These are phyloP conservation scores for Diaporthe vaccinii DNA, from an alignment of 2,329 filamentous ascomycete species.

Conservation along the genomic window DNA sequence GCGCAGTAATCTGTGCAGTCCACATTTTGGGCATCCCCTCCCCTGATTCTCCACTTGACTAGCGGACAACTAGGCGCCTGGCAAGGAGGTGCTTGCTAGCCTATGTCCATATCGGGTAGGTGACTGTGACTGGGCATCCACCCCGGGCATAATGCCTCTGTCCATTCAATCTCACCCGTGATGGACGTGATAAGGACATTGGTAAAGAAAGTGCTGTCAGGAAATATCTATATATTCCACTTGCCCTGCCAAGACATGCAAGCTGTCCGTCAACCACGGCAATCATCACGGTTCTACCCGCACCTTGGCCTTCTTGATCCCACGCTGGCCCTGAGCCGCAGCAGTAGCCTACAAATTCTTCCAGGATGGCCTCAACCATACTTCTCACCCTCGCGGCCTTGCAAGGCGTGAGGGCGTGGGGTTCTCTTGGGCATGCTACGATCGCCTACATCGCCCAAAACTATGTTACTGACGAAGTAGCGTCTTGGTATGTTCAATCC, in stretches of 20 bases:
- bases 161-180: constrained; percentile 15
- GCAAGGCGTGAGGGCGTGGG: constrained; percentile 40
- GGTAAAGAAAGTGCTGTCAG: background rate
- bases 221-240: background rate
- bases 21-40: background rate
- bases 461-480: constrained; percentile 51
- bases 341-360: background rate
- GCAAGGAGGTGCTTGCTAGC: constrained; percentile 9
- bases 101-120: constrained; percentile 6
- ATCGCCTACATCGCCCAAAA: constrained; percentile 55
- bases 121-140: constrained; percentile 12
- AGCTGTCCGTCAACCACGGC: background rate
- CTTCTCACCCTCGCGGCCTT: constrained; percentile 36
- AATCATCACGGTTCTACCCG: constrained; percentile 25
- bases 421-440: constrained; percentile 54
- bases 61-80: background rate
- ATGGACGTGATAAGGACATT: background rate
- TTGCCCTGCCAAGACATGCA: constrained; percentile 23
- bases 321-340: background rate
- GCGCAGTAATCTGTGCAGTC: constrained; percentile 14
- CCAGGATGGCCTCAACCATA: constrained; percentile 29
- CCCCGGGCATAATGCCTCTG: background rate
- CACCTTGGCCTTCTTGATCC: constrained; percentile 11
- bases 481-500: constrained; percentile 42
- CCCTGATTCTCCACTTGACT: constrained; percentile 4